Percentiles rank a stretch among this genome's conserved stretches.
Evolutionary conservation across 2,329 filamentous ascomycete species (phyloP).

Genomic region (Sarocladium brachiariae): DNA sequence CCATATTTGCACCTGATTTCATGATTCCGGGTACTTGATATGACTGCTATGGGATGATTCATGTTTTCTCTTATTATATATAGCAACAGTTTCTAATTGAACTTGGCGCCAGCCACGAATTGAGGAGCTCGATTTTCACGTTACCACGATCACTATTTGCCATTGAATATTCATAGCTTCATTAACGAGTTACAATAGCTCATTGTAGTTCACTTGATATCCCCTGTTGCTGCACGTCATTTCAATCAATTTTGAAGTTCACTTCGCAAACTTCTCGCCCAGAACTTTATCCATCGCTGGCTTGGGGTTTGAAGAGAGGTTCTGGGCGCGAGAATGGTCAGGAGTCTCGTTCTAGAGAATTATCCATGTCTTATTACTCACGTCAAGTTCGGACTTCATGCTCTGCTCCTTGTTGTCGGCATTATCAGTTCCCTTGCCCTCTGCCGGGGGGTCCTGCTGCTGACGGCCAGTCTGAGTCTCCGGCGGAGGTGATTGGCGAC

Average conservation of each 20-base stretch:
- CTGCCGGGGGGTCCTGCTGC: constrained; percentile 49
- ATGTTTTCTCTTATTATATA: too few species aligned
- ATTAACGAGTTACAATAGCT: neutral
- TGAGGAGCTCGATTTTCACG: too few species aligned
- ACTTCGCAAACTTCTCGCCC: constrained; percentile 55
- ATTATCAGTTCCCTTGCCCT: constrained; percentile 51
- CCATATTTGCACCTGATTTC: too few species aligned
- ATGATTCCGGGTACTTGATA: too few species aligned
- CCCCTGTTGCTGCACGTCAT: too few species aligned
- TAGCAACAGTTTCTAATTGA: too few species aligned
- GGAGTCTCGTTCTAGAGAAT: neutral
- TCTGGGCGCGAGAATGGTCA: constrained; percentile 24
- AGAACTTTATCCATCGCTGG: constrained; percentile 55
- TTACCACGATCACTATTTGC: too few species aligned
- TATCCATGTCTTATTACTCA: constrained; percentile 20
- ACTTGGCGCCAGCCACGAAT: too few species aligned
- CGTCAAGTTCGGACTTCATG: constrained; percentile 45
- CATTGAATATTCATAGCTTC: neutral
- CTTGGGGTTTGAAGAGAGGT: constrained; percentile 58
- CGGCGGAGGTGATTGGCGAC: constrained; percentile 72
- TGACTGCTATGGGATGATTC: too few species aligned
- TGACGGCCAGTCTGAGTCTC: constrained; percentile 61
- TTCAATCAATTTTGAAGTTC: neutral
- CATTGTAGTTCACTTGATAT: constrained; percentile 34
- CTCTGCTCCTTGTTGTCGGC: constrained; percentile 45